Evolutionary conservation across 331 rosid species (phyloP), one percentile per base, ranked within the genome.

Genomic region (Quercus phellos): DNA sequence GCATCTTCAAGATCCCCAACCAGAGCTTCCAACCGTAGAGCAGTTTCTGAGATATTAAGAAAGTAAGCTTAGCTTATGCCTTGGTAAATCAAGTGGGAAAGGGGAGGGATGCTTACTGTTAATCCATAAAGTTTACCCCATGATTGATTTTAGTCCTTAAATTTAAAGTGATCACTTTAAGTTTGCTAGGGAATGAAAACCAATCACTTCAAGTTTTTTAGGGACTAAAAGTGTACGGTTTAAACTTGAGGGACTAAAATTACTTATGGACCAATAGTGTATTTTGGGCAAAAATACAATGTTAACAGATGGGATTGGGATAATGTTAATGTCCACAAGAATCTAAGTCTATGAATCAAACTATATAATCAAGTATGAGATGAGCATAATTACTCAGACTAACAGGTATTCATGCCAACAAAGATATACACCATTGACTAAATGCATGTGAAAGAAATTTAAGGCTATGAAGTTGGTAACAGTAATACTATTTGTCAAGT

Each of bases 1-100:
- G 92, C 88, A 85, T 91, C 97, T 88, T 91, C 97, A 83, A 91
- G 89, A 83, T 91, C 94, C 61, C 97, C 97, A 77, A 90, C 94
- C 76, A 80, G 87, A 80, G 90, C 91, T 84, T 91, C 97, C 84
- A 91, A 88, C 87, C 81, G 89, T 73, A 91, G 64, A 82, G 92
- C 86, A 87, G 85, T 87, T 86, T 86, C 97, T 91, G 94, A 83
- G 83, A 88, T 82, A 78, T 60, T 71, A 83, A 76, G 68, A 83
- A 50, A 55, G 80, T 78, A 82, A 77, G 73, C 70, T 66, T 79
- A 87, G 89, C 42, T 55, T 71, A 79, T 85, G 69, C 74, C 80
- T 59, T 66, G 74, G 79, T 61, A 77, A 19, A 68, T 4, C 63
- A 38, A 38, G 3, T 2, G 46, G 46, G 46, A 46, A 79, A 59